Evolutionary conservation across 2,329 filamentous ascomycete genomes (phyloP).

Genomic region (Esteya vermicola): DNA sequence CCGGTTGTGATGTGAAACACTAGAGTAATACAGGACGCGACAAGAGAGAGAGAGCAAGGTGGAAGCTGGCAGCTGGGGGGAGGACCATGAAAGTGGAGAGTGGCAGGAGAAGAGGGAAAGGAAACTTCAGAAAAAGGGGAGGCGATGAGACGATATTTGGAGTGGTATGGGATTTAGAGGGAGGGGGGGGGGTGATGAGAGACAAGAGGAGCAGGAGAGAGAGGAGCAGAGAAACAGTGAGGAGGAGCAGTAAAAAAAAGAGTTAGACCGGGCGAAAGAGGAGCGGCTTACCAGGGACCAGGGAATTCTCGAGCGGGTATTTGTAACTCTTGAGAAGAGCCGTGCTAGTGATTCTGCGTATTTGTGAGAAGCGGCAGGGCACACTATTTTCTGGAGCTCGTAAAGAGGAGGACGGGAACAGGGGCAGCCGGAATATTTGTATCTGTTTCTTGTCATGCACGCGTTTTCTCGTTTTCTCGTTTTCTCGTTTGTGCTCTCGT

Average conservation of each 20-base stretch:
- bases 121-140: background rate
- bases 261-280: background rate
- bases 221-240: background rate
- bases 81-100: background rate
- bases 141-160: constrained; percentile 4
- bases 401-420: too few relatives aligned
- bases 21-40: background rate
- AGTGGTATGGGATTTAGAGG: background rate
- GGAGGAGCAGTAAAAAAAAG: background rate
- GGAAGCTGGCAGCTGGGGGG: background rate
- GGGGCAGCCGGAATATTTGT: too few relatives aligned
- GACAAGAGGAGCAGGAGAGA: background rate
- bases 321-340: too few relatives aligned
- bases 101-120: background rate
- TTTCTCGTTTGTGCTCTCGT: too few relatives aligned
- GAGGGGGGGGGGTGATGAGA: background rate
- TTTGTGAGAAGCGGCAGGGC: too few relatives aligned
- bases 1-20: constrained; percentile 1
- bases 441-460: too few relatives aligned
- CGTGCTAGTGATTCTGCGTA: too few relatives aligned
- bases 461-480: too few relatives aligned
- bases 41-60: too few relatives aligned
- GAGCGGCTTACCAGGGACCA: too few relatives aligned
- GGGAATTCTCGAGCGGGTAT: too few relatives aligned
- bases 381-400: too few relatives aligned